Percentiles rank a stretch among this genome's conserved stretches.
These are phyloP conservation scores for Haplosporangium sp. DNA, from an alignment of 371 early-diverging fungal species.

Conservation along the genomic window DNA sequence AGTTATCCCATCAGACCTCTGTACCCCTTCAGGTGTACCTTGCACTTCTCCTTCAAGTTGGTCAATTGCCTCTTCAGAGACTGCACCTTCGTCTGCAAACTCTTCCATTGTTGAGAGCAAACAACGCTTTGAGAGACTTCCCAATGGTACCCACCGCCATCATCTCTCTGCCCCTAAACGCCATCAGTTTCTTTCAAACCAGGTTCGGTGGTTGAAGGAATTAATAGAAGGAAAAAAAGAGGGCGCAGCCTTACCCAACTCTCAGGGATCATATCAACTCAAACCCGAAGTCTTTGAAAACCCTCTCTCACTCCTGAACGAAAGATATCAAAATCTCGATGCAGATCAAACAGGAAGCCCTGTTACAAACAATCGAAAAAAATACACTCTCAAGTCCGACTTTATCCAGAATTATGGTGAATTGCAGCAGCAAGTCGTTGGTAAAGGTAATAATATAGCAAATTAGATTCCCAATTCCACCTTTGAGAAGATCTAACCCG, in stretches of 20 bases:
- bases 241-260: not conserved
- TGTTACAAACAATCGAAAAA: slow-evolving; percentile 8
- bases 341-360: slow-evolving; percentile 25
- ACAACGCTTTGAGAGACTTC: slow-evolving; percentile 28
- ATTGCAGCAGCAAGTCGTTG: slow-evolving; percentile 50
- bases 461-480: slow-evolving; percentile 23
- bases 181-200: slow-evolving; percentile 43
- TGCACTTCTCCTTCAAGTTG: slow-evolving; percentile 39
- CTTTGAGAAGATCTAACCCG: slow-evolving; percentile 3
- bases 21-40: slow-evolving; percentile 10
- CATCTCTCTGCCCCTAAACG: slow-evolving; percentile 43
- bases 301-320: slow-evolving; percentile 33
- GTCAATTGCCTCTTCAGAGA: slow-evolving; percentile 38
- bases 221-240: slow-evolving; percentile 41
- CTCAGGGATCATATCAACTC: slow-evolving; percentile 8
- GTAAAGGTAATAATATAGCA: slow-evolving; percentile 44
- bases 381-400: slow-evolving; percentile 14
- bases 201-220: slow-evolving; percentile 37
- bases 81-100: slow-evolving; percentile 24
- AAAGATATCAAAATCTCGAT: slow-evolving; percentile 39
- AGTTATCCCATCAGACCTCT: slow-evolving; percentile 20
- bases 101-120: slow-evolving; percentile 25
- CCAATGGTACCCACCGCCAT: slow-evolving; percentile 43
- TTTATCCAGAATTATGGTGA: slow-evolving; percentile 56
- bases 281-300: slow-evolving; percentile 36